These are phyloP conservation scores for Curvularia lunata DNA, from an alignment of 2,329 filamentous ascomycete genomes.

Conservation along the genomic window DNA sequence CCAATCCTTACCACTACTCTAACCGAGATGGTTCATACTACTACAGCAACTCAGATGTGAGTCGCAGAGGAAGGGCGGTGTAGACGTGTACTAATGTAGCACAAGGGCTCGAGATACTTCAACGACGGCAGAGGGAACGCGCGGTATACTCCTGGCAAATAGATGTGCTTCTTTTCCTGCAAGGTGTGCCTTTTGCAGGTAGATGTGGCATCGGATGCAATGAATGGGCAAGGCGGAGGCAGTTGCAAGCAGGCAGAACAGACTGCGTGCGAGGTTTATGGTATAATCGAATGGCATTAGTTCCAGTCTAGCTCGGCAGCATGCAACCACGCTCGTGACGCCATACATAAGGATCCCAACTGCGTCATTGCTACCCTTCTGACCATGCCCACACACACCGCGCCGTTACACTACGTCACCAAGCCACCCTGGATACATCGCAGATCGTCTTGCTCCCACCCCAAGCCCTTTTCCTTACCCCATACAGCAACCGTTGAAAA, in stretches of 20 bases:
- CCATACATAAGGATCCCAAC: neutral
- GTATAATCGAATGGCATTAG: neutral
- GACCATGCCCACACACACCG: neutral
- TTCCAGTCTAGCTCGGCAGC: neutral
- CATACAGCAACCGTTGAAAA: conserved; percentile 19
- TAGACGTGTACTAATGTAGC: neutral
- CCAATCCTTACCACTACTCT: conserved; percentile 52
- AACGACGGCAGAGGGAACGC: conserved; percentile 45
- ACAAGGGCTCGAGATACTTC: conserved; percentile 46
- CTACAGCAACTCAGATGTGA: conserved; percentile 44
- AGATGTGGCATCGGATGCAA: neutral
- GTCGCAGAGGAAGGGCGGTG: neutral
- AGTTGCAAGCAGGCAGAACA: neutral
- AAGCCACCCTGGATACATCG: neutral
- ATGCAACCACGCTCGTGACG: neutral
- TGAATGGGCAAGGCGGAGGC: conserved; percentile 1
- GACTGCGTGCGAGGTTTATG: neutral
- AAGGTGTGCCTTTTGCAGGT: neutral
- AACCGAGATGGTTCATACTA: conserved; percentile 47
- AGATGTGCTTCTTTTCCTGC: neutral
- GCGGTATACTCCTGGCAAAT: conserved; percentile 38
- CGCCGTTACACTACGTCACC: conserved; percentile 1
- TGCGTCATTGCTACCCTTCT: neutral
- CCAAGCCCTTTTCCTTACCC: conserved; percentile 4
- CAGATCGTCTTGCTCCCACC: neutral